These are phyloP conservation scores for Viridothelium virens DNA, from an alignment of 495 filamentous ascomycete species.

Conservation along the genomic window DNA sequence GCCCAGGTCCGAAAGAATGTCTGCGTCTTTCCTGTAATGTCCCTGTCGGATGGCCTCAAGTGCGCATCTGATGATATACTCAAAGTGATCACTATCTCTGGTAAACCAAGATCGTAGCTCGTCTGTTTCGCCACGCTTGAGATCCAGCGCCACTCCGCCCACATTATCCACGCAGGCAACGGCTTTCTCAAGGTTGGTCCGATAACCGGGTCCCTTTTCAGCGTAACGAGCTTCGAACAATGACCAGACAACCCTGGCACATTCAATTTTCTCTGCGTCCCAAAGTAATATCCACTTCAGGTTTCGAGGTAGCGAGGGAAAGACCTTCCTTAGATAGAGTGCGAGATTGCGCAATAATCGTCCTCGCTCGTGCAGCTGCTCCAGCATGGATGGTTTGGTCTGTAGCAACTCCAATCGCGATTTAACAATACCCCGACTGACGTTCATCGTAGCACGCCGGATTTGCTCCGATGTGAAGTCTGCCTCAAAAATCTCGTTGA, in stretches of 20 bases:
- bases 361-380: constrained; percentile 64
- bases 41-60: constrained; percentile 61
- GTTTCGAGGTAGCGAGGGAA: constrained; percentile 49
- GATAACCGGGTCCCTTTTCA: constrained; percentile 38
- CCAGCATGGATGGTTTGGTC: constrained; percentile 62
- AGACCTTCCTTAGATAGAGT: constrained; percentile 50
- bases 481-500: constrained; percentile 54
- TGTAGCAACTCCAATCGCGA: constrained; percentile 67
- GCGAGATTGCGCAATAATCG: constrained; percentile 66
- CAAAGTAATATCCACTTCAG: constrained; percentile 77
- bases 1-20: constrained; percentile 20
- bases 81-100: constrained; percentile 62
- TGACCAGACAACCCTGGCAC: constrained; percentile 76
- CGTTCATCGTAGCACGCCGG: constrained; percentile 63
- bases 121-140: constrained; percentile 57
- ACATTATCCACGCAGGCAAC: constrained; percentile 62
- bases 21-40: constrained; percentile 44
- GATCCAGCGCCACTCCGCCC: constrained; percentile 54
- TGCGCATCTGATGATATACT: constrained; percentile 68
- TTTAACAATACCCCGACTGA: constrained; percentile 74
- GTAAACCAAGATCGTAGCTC: constrained; percentile 74
- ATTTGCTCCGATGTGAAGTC: constrained; percentile 61
- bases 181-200: constrained; percentile 53
- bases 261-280: constrained; percentile 81
- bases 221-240: constrained; percentile 51